Evolutionary conservation across 768 basidiomycete genomes (phyloP).

Genomic region (Boletellus sp.): DNA sequence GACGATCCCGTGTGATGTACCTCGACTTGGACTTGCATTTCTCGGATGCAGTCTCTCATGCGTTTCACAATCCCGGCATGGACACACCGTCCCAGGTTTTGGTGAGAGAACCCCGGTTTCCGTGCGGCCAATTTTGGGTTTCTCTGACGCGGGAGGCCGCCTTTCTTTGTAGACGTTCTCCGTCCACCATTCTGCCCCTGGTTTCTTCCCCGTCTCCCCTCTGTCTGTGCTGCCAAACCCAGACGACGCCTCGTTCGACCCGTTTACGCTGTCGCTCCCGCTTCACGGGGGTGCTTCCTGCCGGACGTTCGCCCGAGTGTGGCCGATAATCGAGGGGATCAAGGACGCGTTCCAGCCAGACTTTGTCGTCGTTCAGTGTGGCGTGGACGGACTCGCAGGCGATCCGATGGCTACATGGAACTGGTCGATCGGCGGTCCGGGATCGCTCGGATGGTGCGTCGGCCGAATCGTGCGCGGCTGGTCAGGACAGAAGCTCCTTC

Average conservation of each 20-base stretch:
- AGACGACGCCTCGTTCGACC: slow-evolving; percentile 38
- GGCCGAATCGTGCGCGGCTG: slow-evolving; percentile 48
- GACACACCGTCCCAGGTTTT: slow-evolving; percentile 41
- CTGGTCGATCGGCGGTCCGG: slow-evolving; percentile 55
- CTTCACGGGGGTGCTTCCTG: slow-evolving; percentile 67
- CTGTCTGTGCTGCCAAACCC: slow-evolving; percentile 45
- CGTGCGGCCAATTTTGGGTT: not conserved
- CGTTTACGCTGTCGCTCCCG: slow-evolving; percentile 78
- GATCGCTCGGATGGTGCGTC: slow-evolving; percentile 71
- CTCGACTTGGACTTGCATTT: slow-evolving; percentile 92
- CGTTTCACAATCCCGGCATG: slow-evolving; percentile 49
- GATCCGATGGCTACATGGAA: slow-evolving; percentile 78
- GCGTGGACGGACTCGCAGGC: slow-evolving; percentile 81
- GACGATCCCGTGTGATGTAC: slow-evolving; percentile 73
- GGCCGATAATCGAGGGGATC: slow-evolving; percentile 60
- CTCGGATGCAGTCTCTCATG: slow-evolving; percentile 82
- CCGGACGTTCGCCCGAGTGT: slow-evolving; percentile 59
- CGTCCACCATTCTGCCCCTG: slow-evolving; percentile 76
- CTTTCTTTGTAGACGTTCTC: slow-evolving; percentile 59
- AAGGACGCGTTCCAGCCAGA: slow-evolving; percentile 66
- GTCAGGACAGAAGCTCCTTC: slow-evolving; percentile 60
- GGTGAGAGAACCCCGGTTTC: slow-evolving; percentile 31
- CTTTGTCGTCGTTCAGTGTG: slow-evolving; percentile 80
- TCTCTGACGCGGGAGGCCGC: not conserved
- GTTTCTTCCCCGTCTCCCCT: slow-evolving; percentile 75